Evolutionary conservation across 306 rosid species (phyloP).

Genomic region (Geum urbanum): DNA sequence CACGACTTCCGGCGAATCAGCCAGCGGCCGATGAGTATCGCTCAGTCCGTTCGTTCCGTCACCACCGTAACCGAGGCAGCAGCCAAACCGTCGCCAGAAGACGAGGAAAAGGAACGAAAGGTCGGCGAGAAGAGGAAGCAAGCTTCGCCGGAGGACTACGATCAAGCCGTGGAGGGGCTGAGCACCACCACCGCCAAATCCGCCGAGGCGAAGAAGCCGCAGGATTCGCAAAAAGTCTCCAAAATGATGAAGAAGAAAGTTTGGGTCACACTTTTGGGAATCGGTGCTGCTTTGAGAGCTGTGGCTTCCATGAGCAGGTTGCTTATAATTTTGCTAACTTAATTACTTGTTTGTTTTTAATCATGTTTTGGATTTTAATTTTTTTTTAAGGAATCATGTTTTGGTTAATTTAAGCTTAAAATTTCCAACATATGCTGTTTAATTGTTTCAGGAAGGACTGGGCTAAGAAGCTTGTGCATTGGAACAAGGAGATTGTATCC

Average conservation of each 20-base stretch:
- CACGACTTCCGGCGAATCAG: too few species aligned
- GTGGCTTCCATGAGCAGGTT: constrained; percentile 88
- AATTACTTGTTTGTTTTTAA: too few species aligned
- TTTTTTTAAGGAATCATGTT: too few species aligned
- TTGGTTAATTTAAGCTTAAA: background rate
- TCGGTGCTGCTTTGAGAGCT: constrained; percentile 77
- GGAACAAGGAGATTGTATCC: constrained; percentile 69
- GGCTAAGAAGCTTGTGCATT: constrained; percentile 77
- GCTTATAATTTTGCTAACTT: background rate
- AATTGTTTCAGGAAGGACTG: constrained; percentile 71
- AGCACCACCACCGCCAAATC: constrained; percentile 76
- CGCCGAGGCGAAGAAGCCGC: constrained; percentile 72
- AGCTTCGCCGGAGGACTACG: constrained; percentile 92
- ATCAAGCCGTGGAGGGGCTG: constrained; percentile 84
- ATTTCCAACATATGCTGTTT: constrained; percentile 14
- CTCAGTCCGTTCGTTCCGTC: constrained; percentile 36
- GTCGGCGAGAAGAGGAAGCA: constrained; percentile 57
- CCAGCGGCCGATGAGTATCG: too few species aligned
- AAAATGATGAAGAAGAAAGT: constrained; percentile 42
- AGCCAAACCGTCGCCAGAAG: constrained; percentile 38
- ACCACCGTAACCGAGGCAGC: constrained; percentile 39
- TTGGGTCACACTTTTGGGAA: constrained; percentile 59
- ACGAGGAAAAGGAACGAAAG: constrained; percentile 31
- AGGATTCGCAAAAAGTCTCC: constrained; percentile 42
- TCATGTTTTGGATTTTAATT: too few species aligned